Conservation (phyloP, 192 early-diverging fungal genomes). For the Funneliformis geosporum region DNA sequence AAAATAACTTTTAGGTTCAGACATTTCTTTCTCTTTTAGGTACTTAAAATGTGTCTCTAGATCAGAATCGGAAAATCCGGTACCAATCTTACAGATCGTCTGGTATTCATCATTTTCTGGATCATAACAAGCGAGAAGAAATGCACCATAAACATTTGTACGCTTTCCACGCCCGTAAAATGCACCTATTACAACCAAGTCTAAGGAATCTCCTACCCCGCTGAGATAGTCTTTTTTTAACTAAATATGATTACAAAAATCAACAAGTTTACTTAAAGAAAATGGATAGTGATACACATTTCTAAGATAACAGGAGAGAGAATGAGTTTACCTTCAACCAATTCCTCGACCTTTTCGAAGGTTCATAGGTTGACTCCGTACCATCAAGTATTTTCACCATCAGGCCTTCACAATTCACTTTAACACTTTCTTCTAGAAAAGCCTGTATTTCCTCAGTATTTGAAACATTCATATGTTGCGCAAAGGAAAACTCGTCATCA, state of each 20-base stretch:
- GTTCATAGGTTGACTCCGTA: slow-evolving; percentile 87
- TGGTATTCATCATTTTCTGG: slow-evolving; percentile 94
- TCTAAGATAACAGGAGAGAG: neutral
- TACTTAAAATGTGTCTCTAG: slow-evolving; percentile 71
- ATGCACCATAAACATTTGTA: slow-evolving; percentile 94
- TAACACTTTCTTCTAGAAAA: slow-evolving; percentile 78
- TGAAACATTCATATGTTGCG: slow-evolving; percentile 76
- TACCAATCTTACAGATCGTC: slow-evolving; percentile 98
- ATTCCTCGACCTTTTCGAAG: slow-evolving; percentile 92
- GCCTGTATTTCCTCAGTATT: slow-evolving; percentile 94
- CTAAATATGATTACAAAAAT: slow-evolving; percentile 3
- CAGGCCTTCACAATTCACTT: slow-evolving; percentile 93
- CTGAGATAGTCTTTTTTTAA: slow-evolving; percentile 97
- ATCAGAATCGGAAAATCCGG: slow-evolving; percentile 92
- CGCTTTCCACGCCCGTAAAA: slow-evolving; percentile 94
- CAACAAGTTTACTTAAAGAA: too few relatives aligned
- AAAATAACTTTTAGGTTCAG: slow-evolving; percentile 80
- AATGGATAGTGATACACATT: too few relatives aligned
- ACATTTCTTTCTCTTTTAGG: slow-evolving; percentile 76
- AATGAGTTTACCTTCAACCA: slow-evolving; percentile 87
- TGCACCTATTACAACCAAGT: slow-evolving; percentile 96
- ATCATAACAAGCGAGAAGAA: slow-evolving; percentile 96
- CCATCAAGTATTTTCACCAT: slow-evolving; percentile 97
- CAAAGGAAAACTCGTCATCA: slow-evolving; percentile 88
- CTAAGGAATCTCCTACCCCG: slow-evolving; percentile 94